Evolutionary conservation across 2,329 filamentous ascomycete genomes (phyloP).

Genomic region (Aspergillus brasiliensis): DNA sequence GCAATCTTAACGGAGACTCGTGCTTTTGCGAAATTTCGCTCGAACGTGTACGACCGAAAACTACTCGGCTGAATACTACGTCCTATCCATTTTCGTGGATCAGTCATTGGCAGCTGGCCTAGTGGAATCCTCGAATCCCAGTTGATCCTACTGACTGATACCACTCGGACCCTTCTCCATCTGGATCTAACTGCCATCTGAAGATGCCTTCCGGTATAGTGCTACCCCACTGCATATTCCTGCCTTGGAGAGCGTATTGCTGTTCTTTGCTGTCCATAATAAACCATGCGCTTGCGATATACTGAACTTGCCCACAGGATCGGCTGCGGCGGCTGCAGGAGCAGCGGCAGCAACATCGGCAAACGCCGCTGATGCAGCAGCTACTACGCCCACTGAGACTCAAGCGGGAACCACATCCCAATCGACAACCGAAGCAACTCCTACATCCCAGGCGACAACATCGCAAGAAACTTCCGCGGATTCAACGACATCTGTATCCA

Average conservation of each 20-base stretch:
- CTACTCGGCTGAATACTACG: slow-evolving; percentile 11
- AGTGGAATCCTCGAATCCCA: background rate
- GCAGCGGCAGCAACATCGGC: slow-evolving; percentile 7
- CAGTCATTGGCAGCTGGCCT: background rate
- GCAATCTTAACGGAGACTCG: slow-evolving; percentile 2
- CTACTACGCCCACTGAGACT: slow-evolving; percentile 11
- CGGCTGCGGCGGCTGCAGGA: slow-evolving; percentile 8
- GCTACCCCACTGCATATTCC: background rate
- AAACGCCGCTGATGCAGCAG: slow-evolving; percentile 8
- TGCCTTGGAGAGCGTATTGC: background rate
- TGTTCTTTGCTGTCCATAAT: background rate
- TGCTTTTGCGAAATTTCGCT: slow-evolving; percentile 6
- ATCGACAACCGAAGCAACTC: slow-evolving; percentile 16
- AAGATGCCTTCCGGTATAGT: slow-evolving; percentile 8
- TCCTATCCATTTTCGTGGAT: background rate
- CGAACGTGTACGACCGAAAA: slow-evolving; percentile 3
- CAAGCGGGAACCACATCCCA: slow-evolving; percentile 9
- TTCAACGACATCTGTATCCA: slow-evolving; percentile 22
- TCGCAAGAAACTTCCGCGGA: slow-evolving; percentile 17
- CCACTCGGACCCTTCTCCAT: background rate
- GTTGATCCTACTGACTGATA: background rate
- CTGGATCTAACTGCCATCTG: background rate
- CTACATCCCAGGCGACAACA: slow-evolving; percentile 22
- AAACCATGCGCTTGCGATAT: background rate
- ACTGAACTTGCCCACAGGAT: background rate